Percentiles rank a stretch among this genome's conserved stretches.
Conservation (phyloP, 176 grass and related monocot species). For the sorghum (Sorghum bicolor) region Sorghum_bicolor_NCBIv3 NC_012873.2:773501-774000, state of each 20-base stretch:
- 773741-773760: background rate
- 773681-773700: background rate
- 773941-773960: constrained; percentile 23
- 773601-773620: background rate
- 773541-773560: background rate
- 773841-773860: constrained; percentile 55
- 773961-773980: constrained; percentile 61
- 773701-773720: background rate
- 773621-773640: background rate
- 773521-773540: background rate
- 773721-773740: background rate
- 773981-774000: constrained; percentile 57
- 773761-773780: background rate
- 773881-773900: background rate
- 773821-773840: constrained; percentile 36
- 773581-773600: too few relatives aligned
- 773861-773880: constrained; percentile 58
- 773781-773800: background rate
- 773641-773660: background rate
- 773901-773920: too few relatives aligned
- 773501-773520: background rate
- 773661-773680: background rate
- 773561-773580: background rate
- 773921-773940: background rate
- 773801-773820: background rate